These are phyloP conservation scores for Pelargonium citronellum DNA, from an alignment of 441 rosid species.

Conservation along the genomic window DNA sequence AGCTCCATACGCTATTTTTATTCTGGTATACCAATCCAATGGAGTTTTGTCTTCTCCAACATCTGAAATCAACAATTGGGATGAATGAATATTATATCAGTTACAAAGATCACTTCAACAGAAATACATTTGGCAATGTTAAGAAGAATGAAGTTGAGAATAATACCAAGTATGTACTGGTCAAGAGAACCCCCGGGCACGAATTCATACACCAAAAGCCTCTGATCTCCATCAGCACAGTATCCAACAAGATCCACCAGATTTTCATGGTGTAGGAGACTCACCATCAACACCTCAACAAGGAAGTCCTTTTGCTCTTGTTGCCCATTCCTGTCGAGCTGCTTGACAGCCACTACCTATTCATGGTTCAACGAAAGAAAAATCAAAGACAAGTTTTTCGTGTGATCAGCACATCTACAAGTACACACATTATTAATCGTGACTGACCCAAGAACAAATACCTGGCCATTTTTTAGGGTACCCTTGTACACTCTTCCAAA, in stretches of 20 bases:
- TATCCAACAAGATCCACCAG: constrained; percentile 67
- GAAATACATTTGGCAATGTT: no score
- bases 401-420: no score
- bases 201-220: constrained; percentile 73
- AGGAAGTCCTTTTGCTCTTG: constrained; percentile 69
- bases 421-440: no score
- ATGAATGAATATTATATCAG: no score
- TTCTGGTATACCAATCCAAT: constrained; percentile 59
- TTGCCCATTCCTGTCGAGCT: constrained; percentile 58
- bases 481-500: constrained; percentile 73
- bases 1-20: constrained; percentile 61
- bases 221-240: constrained; percentile 94
- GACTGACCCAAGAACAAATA: no score
- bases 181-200: constrained; percentile 57
- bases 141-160: no score
- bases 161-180: constrained; percentile 34
- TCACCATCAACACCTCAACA: constrained; percentile 45
- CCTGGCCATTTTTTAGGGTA: constrained; percentile 29
- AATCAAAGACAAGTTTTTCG: no score
- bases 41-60: constrained; percentile 27
- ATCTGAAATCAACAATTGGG: constrained; percentile 26
- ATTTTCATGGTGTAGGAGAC: constrained; percentile 56
- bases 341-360: constrained; percentile 83
- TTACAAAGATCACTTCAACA: no score
- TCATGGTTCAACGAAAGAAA: neutral